These are phyloP conservation scores for Diaporthe citriasiana DNA, from an alignment of 2,329 filamentous ascomycete species.

Conservation along the genomic window DNA sequence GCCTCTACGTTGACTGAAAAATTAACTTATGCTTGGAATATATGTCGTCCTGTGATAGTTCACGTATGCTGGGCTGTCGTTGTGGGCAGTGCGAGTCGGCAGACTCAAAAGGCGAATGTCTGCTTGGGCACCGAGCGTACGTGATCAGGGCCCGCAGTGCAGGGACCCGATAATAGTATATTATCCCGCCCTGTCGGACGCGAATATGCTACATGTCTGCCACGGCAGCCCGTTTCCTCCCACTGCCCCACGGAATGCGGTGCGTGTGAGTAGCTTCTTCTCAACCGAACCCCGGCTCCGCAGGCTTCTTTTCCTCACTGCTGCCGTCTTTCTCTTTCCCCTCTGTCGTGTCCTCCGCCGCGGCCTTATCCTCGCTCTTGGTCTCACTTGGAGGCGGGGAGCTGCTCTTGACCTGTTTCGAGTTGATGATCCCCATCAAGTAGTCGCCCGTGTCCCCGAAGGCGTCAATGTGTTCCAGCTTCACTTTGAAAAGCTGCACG, in stretches of 20 bases:
- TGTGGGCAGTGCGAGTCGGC: neutral
- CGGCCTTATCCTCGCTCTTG: slow-evolving; percentile 44
- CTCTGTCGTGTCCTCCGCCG: slow-evolving; percentile 29
- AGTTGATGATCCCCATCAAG: slow-evolving; percentile 74
- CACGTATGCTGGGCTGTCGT: neutral
- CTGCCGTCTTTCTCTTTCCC: neutral
- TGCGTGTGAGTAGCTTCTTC: neutral
- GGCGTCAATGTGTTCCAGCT: slow-evolving; percentile 83
- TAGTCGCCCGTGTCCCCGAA: slow-evolving; percentile 80
- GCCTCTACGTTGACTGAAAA: neutral
- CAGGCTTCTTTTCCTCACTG: slow-evolving; percentile 26
- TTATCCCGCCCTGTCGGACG: slow-evolving; percentile 23
- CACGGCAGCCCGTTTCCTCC: neutral
- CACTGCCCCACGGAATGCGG: neutral
- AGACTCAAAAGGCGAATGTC: neutral
- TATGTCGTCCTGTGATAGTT: neutral
- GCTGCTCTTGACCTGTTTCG: slow-evolving; percentile 63
- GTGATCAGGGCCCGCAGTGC: slow-evolving; percentile 9
- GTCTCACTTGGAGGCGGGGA: slow-evolving; percentile 42
- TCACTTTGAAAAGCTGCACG: slow-evolving; percentile 78
- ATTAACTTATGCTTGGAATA: neutral
- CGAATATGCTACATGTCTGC: slow-evolving; percentile 31
- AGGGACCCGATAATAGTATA: slow-evolving; percentile 30
- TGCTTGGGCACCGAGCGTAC: neutral
- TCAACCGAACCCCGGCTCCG: slow-evolving; percentile 18